Conservation (phyloP, 176 grass and related monocot species). For the Raddia guianensis region DNA sequence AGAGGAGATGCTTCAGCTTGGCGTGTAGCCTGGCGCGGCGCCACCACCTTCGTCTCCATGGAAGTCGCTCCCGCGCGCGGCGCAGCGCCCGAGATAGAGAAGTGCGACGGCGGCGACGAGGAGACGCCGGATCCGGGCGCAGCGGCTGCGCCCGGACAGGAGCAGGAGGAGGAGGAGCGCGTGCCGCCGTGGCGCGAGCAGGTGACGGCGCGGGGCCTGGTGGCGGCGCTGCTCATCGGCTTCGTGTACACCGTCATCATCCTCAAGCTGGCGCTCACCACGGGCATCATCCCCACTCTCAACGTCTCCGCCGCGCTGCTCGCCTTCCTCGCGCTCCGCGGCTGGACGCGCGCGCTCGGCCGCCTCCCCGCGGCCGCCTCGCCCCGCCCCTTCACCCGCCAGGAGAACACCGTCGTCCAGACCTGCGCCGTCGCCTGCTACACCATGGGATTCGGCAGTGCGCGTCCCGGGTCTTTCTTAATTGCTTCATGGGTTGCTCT, state of each 20-base stretch:
- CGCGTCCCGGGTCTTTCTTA: background rate
- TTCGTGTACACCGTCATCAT: conserved; percentile 80
- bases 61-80: conserved; percentile 6
- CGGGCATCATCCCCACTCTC: conserved; percentile 76
- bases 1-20: background rate
- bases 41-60: conserved; percentile 15
- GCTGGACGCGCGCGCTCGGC: conserved; percentile 62
- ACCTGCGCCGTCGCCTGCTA: conserved; percentile 82
- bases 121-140: background rate
- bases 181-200: conserved; percentile 66
- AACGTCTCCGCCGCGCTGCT: conserved; percentile 88
- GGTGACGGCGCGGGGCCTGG: conserved; percentile 64
- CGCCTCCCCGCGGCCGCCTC: conserved; percentile 39
- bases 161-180: conserved; percentile 16
- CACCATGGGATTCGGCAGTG: conserved; percentile 74
- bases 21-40: background rate
- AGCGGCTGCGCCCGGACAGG: conserved; percentile 7
- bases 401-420: conserved; percentile 82
- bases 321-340: conserved; percentile 73
- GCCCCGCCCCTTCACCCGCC: conserved; percentile 65
- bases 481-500: background rate
- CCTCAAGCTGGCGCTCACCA: conserved; percentile 81
- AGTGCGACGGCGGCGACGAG: conserved; percentile 6
- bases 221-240: conserved; percentile 66
- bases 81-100: conserved; percentile 29